Conservation (phyloP, 176 grass and related monocot species). For the Secale cereale region DNA sequence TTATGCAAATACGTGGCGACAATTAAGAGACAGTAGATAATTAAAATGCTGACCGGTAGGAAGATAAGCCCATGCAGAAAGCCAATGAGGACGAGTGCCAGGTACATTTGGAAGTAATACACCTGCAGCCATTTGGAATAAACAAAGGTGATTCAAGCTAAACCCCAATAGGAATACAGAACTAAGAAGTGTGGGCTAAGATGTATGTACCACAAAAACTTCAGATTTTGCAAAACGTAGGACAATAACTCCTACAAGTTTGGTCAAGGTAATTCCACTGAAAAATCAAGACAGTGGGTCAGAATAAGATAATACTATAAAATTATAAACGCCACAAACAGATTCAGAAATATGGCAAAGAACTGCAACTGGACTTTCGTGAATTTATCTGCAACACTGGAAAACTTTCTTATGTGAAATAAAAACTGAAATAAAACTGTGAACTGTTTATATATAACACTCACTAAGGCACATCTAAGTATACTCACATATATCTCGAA, state of each 20-base stretch:
- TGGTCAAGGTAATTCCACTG: constrained; percentile 98
- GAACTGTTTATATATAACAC: not conserved
- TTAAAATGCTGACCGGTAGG: constrained; percentile 61
- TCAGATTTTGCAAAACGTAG: constrained; percentile 90
- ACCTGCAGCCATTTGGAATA: constrained; percentile 54
- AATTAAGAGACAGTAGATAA: not conserved
- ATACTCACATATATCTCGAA: not conserved
- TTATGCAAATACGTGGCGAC: not conserved
- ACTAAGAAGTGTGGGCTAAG: constrained; percentile 9
- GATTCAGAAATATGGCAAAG: not conserved
- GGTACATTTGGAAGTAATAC: constrained; percentile 99
- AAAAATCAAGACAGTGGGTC: constrained; percentile 26
- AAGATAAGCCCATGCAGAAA: constrained; percentile 97
- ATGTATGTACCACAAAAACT: constrained; percentile 89
- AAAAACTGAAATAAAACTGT: constrained; percentile 14
- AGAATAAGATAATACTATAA: constrained; percentile 16
- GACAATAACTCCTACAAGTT: constrained; percentile 94
- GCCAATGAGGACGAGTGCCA: constrained; percentile 90
- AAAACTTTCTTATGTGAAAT: not conserved
- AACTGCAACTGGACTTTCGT: not conserved
- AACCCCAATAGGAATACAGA: not conserved
- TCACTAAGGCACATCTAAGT: not conserved
- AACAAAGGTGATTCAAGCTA: constrained; percentile 4
- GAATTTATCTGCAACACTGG: not conserved
- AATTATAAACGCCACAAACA: not conserved